Evolutionary conservation across 2,329 filamentous ascomycete genomes (phyloP).

Genomic region (Cercospora berteroae): DNA sequence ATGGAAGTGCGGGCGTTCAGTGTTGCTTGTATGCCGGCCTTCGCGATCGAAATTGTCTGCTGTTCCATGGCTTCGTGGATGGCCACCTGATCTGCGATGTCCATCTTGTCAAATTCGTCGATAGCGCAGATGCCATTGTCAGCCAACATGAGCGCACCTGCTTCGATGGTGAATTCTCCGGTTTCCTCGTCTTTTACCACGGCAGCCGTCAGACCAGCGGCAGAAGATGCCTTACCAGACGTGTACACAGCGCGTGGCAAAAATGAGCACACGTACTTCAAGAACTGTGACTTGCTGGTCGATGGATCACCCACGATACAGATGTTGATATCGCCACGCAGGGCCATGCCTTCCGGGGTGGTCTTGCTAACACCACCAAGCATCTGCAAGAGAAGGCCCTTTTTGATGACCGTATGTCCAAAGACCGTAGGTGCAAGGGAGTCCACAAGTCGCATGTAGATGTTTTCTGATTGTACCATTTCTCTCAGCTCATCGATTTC

Average conservation of each 20-base stretch:
- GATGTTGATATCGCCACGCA: constrained; percentile 97
- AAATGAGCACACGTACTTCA: constrained; percentile 97
- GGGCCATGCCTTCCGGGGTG: constrained; percentile 89
- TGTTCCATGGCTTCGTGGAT: constrained; percentile 99
- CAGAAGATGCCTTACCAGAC: constrained; percentile 94
- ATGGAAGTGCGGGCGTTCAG: constrained; percentile 94
- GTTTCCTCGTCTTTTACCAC: constrained; percentile 98
- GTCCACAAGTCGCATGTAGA: constrained; percentile 88
- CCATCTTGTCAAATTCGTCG: constrained; percentile 99
- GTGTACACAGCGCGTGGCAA: constrained; percentile 97
- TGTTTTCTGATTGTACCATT: constrained; percentile 94
- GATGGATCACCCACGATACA: constrained; percentile 97
- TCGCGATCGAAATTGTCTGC: constrained; percentile 98
- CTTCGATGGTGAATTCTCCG: constrained; percentile 97
- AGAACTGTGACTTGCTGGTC: constrained; percentile 95
- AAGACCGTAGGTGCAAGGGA: constrained; percentile 97
- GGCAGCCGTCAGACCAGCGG: constrained; percentile 92
- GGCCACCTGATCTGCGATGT: constrained; percentile 91
- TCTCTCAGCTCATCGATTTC: constrained; percentile 89
- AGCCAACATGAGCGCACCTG: constrained; percentile 94
- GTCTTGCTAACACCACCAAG: constrained; percentile 94
- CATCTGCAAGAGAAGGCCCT: constrained; percentile 87
- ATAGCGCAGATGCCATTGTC: constrained; percentile 97
- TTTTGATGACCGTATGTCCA: constrained; percentile 96
- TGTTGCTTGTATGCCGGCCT: constrained; percentile 96